phyloP scores from a whole-genome alignment of 1,284 basidiomycete genomes.

The Malassezia vespertilionis region DNA sequence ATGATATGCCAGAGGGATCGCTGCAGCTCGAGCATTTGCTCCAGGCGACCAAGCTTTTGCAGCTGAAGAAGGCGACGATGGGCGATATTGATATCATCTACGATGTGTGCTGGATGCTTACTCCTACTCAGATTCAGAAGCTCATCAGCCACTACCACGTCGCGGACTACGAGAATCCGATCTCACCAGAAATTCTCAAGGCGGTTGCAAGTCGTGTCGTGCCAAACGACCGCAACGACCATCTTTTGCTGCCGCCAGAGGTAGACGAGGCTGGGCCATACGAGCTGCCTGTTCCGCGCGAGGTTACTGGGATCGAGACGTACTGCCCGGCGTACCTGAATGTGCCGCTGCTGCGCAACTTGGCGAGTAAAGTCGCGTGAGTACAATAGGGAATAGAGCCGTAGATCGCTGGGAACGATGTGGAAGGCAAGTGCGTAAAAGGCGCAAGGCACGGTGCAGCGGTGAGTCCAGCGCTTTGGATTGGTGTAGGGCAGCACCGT shows the following conservation, averaged over 20 bases:
- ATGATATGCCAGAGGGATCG: constrained; percentile 95
- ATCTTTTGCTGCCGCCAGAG: constrained; percentile 44
- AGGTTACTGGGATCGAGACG: constrained; percentile 47
- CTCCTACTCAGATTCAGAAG: constrained; percentile 96
- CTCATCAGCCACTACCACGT: constrained; percentile 98
- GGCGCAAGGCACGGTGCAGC: too few species aligned
- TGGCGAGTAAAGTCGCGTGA: constrained; percentile 42
- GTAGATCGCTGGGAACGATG: too few species aligned
- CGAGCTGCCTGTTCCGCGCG: constrained; percentile 42
- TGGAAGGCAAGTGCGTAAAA: too few species aligned
- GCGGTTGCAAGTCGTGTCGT: constrained; percentile 45
- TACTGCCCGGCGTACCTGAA: constrained; percentile 45
- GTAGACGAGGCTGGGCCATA: constrained; percentile 47
- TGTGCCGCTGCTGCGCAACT: constrained; percentile 37
- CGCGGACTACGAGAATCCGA: constrained; percentile 72
- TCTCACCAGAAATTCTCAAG: constrained; percentile 47
- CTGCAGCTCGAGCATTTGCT: constrained; percentile 96
- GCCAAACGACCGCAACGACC: constrained; percentile 47
- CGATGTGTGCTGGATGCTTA: constrained; percentile 98
- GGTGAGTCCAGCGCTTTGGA: too few species aligned
- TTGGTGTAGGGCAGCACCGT: too few species aligned
- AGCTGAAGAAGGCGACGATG: constrained; percentile 78
- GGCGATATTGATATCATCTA: constrained; percentile 90
- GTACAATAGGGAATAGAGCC: too few species aligned
- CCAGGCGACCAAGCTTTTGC: constrained; percentile 96